These are phyloP conservation scores for Xylaria nigripes DNA, from an alignment of 495 filamentous ascomycete genomes.

Conservation along the genomic window DNA sequence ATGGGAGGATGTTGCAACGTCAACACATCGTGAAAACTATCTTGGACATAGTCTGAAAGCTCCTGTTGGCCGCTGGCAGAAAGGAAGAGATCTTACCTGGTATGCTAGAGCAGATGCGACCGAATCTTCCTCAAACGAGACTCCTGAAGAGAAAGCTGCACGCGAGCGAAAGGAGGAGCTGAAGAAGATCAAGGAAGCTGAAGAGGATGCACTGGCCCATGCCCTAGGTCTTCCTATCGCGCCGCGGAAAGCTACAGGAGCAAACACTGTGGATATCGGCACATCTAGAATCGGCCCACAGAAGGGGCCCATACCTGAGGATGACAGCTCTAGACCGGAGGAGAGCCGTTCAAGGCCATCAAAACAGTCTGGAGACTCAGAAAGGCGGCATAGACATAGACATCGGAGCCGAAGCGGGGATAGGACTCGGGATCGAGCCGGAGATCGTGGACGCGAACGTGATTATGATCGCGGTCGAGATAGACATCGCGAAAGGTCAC, in stretches of 20 bases:
- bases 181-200: conserved; percentile 76
- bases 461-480: neutral
- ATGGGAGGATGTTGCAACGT: conserved; percentile 88
- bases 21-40: conserved; percentile 90
- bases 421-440: conserved; percentile 22
- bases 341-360: conserved; percentile 17
- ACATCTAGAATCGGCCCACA: conserved; percentile 4
- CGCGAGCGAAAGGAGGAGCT: conserved; percentile 72
- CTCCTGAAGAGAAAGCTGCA: conserved; percentile 51
- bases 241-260: conserved; percentile 38
- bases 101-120: conserved; percentile 64
- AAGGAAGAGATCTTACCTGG: conserved; percentile 78
- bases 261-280: conserved; percentile 39
- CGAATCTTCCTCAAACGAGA: conserved; percentile 40
- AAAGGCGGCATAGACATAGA: conserved; percentile 29
- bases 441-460: conserved; percentile 1
- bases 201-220: conserved; percentile 77
- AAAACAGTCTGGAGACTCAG: conserved; percentile 24
- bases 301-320: conserved; percentile 2
- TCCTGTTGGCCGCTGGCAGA: conserved; percentile 92
- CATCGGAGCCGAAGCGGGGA: conserved; percentile 28
- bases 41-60: conserved; percentile 94
- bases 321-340: conserved; percentile 5
- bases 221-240: conserved; percentile 73
- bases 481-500: conserved; percentile 10